Evolutionary conservation across 768 basidiomycete species (phyloP), one percentile per base, ranked within the genome.

Genomic region (Lactifluus hygrophoroides): DNA sequence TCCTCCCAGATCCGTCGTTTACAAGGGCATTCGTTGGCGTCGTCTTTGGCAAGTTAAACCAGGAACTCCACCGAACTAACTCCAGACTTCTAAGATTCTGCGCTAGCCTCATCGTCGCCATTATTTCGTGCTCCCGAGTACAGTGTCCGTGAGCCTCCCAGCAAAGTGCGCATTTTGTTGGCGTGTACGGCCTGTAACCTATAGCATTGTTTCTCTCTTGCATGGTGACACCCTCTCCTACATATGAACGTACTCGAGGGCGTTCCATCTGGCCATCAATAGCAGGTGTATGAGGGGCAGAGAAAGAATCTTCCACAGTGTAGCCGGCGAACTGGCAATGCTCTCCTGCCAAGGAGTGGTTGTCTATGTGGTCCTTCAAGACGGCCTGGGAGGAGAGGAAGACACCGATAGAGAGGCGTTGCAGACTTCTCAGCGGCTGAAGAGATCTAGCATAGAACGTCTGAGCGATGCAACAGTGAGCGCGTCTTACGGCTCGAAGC

Each of bases 301-400:
- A 61, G 30, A 61, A 58, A 27, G 47, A 49, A 28, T 57, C 58
- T 4, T 48, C 52, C 5, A 51, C 50, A 17, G 53, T 57, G 27
- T 54, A 62, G 17, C 35, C 40, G 16, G 42, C 19, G 13, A 59
- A 16, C 3, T 53, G 49, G 38, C 44, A 58, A 5, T 38, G 19
- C 34, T 56, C 38, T 35, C 48, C 37, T 32, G 13, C 51, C 8
- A 51, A 27, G 7, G 56, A 51, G 57, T 83, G 82, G 42, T 68
- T 64, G 19, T 66, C 67, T 51, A 79, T 68, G 60, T 84, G 82
- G 5, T 70, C 53, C 54, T 77, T 73, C 19, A 85, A 67, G 56
- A 84, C 68, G 40, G 70, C 70, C 27, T 79, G 76, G 51, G 78
- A 74, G 0, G 85, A 86, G 19, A 88, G 77, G 65, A 81, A 83